Conservation (phyloP, 805 yeast species). For the Candida argentea region DNA sequence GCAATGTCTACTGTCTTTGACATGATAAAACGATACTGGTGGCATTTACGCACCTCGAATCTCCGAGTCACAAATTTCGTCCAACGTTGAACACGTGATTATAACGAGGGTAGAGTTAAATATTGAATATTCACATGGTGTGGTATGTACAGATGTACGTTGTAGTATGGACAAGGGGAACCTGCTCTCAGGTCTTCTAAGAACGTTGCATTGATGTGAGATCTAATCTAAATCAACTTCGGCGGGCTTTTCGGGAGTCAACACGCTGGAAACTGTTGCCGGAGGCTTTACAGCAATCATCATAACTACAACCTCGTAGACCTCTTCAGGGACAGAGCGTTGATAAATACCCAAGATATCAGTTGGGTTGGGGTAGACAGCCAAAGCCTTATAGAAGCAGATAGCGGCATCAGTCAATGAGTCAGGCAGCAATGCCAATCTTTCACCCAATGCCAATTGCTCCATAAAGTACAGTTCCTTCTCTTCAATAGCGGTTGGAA, state of each 20-base stretch:
- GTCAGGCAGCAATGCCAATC: constrained; percentile 54
- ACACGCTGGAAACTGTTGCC: constrained; percentile 56
- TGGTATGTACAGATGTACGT: neutral
- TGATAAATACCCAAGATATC: constrained; percentile 86
- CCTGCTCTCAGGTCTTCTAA: no score
- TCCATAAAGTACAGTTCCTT: constrained; percentile 74
- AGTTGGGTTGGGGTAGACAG: constrained; percentile 91
- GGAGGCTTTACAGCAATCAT: constrained; percentile 92
- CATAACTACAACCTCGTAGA: constrained; percentile 74
- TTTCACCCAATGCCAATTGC: constrained; percentile 82
- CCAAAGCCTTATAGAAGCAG: constrained; percentile 85
- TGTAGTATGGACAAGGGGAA: neutral
- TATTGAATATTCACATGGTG: neutral
- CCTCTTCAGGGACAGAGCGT: constrained; percentile 72
- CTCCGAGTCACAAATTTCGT: no score
- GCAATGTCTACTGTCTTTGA: constrained; percentile 33
- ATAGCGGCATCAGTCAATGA: constrained; percentile 77
- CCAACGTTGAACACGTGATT: neutral
- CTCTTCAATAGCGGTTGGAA: constrained; percentile 58
- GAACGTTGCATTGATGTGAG: no score
- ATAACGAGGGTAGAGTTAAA: neutral
- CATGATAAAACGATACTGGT: no score
- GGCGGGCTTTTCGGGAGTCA: constrained; percentile 22
- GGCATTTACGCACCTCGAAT: no score
- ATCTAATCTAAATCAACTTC: constrained; percentile 25